phyloP scores from a whole-genome alignment of 257 asterid species.

The Solanum paucissectum region DNA sequence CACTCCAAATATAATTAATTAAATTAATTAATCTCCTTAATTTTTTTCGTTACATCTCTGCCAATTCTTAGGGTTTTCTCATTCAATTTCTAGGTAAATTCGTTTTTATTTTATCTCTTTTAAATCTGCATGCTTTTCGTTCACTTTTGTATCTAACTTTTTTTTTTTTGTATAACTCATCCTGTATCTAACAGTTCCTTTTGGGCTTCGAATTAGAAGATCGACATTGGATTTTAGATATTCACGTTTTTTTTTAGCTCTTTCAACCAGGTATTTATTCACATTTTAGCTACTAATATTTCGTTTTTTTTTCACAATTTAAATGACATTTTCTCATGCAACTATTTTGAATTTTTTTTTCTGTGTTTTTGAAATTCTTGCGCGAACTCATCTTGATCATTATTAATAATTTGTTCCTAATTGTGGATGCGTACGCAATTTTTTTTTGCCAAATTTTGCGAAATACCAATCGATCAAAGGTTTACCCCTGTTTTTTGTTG shows the following conservation, averaged over 20 bases:
- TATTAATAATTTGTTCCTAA: neutral
- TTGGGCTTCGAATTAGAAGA: neutral
- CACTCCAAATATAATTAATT: neutral
- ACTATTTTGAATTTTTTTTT: neutral
- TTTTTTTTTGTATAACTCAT: neutral
- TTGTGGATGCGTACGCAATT: neutral
- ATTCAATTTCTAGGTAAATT: neutral
- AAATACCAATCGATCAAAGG: too few relatives aligned
- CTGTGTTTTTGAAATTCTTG: neutral
- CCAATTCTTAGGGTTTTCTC: neutral
- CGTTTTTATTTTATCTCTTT: slow-evolving; percentile 19
- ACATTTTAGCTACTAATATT: neutral
- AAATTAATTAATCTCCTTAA: neutral
- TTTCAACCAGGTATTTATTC: neutral
- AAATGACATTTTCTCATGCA: neutral
- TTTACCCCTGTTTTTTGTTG: neutral
- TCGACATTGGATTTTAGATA: neutral
- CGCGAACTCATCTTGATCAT: neutral
- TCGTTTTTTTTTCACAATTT: neutral
- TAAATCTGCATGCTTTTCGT: neutral
- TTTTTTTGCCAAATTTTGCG: neutral
- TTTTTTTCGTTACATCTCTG: neutral
- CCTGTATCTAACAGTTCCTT: neutral
- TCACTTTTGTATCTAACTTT: neutral
- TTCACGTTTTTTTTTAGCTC: neutral